Percentiles rank a stretch among this genome's conserved stretches.
These are phyloP conservation scores for Leucoagaricus sp. DNA, from an alignment of 1,284 basidiomycete species.

Conservation along the genomic window DNA sequence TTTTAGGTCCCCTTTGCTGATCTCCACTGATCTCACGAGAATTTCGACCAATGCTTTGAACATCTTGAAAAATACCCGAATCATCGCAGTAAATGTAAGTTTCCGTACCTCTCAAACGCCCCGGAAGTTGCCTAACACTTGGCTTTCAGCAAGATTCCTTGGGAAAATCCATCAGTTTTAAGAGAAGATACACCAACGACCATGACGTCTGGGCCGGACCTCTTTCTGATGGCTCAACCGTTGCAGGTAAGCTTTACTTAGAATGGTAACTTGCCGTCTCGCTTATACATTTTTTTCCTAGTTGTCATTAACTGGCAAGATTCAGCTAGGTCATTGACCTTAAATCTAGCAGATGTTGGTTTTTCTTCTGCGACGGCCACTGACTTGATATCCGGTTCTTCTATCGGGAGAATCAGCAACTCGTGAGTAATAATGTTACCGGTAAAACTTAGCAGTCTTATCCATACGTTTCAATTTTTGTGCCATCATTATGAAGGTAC, in stretches of 20 bases:
- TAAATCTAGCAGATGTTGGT: conserved; percentile 44
- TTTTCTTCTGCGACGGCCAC: conserved; percentile 40
- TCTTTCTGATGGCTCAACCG: conserved; percentile 48
- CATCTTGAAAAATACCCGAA: conserved; percentile 41
- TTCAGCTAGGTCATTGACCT: conserved; percentile 37
- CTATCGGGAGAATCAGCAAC: conserved; percentile 37
- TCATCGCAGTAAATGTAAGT: conserved; percentile 45
- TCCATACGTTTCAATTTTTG: conserved; percentile 5
- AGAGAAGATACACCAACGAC: conserved; percentile 49
- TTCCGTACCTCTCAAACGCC: neutral
- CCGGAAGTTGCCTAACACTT: neutral
- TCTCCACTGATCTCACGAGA: conserved; percentile 43
- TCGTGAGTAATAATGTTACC: conserved; percentile 30
- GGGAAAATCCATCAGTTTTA: conserved; percentile 47
- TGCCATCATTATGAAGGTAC: conserved; percentile 36
- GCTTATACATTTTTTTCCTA: conserved; percentile 19
- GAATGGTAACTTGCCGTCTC: neutral
- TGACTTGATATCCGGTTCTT: conserved; percentile 40
- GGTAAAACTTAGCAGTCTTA: no score
- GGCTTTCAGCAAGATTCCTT: conserved; percentile 47
- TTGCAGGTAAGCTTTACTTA: conserved; percentile 36
- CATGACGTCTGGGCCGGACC: conserved; percentile 53
- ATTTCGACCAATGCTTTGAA: conserved; percentile 33
- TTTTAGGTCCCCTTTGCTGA: conserved; percentile 45
- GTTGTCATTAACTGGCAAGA: conserved; percentile 48